These are phyloP conservation scores for Conoideocrella luteorostrata DNA, from an alignment of 2,329 filamentous ascomycete species.

Conservation along the genomic window DNA sequence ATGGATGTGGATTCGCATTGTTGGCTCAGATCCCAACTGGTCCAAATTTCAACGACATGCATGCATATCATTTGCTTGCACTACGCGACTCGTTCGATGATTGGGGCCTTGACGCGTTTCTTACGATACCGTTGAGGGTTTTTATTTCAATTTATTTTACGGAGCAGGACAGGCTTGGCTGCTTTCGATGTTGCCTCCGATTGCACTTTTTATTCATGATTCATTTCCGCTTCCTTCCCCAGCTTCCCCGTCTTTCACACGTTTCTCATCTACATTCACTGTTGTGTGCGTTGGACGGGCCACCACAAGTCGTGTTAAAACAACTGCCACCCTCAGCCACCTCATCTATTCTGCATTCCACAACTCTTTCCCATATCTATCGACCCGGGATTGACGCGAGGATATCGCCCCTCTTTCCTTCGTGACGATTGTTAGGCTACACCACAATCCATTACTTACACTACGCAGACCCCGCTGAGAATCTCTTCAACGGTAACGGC, in stretches of 20 bases:
- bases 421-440: not conserved
- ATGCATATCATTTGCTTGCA: not conserved
- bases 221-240: not conserved
- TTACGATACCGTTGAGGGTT: not conserved
- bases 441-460: not conserved
- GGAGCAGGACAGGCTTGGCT: too few species aligned
- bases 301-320: too few species aligned
- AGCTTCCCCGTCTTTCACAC: not conserved
- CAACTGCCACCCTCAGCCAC: not conserved
- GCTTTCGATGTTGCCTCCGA: too few species aligned
- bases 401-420: not conserved
- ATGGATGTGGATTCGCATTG: not conserved
- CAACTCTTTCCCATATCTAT: not conserved
- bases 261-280: not conserved
- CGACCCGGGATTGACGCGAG: not conserved
- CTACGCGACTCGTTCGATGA: slow-evolving; percentile 4
- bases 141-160: not conserved
- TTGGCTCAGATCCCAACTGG: not conserved
- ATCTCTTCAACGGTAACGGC: not conserved
- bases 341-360: slow-evolving; percentile 4
- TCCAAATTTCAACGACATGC: not conserved
- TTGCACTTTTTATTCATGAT: too few species aligned
- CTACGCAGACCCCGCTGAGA: not conserved
- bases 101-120: slow-evolving; percentile 1
- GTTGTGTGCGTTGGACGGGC: too few species aligned